Conservation (phyloP, 2,329 filamentous ascomycete species). For the Ophiostoma montium region DNA sequence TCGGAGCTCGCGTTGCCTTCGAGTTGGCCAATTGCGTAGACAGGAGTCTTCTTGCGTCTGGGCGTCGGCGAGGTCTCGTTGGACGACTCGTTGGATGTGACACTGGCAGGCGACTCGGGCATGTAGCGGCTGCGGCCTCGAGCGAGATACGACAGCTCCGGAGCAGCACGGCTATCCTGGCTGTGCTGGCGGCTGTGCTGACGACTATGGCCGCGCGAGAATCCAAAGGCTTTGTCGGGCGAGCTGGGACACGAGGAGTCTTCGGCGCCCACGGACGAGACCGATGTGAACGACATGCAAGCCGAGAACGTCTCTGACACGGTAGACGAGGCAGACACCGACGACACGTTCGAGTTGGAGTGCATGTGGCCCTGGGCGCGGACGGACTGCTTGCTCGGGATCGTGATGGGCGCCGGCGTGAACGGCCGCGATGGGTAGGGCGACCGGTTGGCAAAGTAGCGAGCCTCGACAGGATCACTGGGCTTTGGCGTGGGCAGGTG, state of each 20-base stretch:
- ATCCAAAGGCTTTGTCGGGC: not conserved
- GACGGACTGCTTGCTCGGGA: not conserved
- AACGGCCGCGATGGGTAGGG: slow-evolving; percentile 6
- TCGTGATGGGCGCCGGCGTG: not conserved
- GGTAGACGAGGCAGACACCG: slow-evolving; percentile 1
- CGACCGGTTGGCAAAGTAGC: slow-evolving; percentile 2
- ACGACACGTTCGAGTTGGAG: not conserved
- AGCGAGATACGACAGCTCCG: slow-evolving; percentile 24
- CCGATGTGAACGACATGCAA: slow-evolving; percentile 2
- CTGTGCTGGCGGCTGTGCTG: not conserved
- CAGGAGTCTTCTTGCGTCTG: slow-evolving; percentile 36
- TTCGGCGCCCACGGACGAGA: not conserved
- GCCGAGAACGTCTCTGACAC: slow-evolving; percentile 2
- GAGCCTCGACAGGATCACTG: not conserved
- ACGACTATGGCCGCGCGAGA: not conserved
- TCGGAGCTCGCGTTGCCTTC: slow-evolving; percentile 19
- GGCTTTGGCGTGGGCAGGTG: slow-evolving; percentile 4
- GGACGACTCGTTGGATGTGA: slow-evolving; percentile 8
- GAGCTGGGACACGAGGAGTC: slow-evolving; percentile 3
- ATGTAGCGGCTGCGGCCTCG: slow-evolving; percentile 10
- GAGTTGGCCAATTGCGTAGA: slow-evolving; percentile 34
- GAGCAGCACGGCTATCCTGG: slow-evolving; percentile 15
- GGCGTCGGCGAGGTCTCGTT: slow-evolving; percentile 16
- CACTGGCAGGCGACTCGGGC: slow-evolving; percentile 13
- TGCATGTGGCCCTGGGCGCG: not conserved